These are phyloP conservation scores for Plasmodium vivax DNA, from an alignment of 169 alveolate genomes.

Conservation along the genomic window DNA sequence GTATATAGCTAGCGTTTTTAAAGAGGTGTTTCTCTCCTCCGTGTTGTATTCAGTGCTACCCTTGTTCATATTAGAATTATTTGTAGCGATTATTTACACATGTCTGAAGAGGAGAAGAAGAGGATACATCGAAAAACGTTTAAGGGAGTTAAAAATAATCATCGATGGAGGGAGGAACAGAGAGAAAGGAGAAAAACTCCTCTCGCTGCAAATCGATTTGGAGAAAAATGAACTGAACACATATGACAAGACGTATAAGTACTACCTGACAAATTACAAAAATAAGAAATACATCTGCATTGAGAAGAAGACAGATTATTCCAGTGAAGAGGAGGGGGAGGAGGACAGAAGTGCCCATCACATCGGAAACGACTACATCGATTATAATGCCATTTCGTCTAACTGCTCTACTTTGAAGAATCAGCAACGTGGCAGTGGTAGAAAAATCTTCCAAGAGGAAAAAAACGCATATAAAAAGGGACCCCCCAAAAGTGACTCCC, in stretches of 20 bases:
- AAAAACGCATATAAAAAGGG: background rate
- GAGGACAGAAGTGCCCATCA: background rate
- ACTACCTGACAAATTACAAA: slow-evolving; percentile 59
- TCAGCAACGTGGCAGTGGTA: background rate
- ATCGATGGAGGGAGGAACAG: background rate
- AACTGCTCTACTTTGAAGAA: background rate
- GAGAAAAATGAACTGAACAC: slow-evolving; percentile 62
- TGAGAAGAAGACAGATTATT: slow-evolving; percentile 55
- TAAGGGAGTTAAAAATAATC: slow-evolving; percentile 26
- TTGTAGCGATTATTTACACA: slow-evolving; percentile 23
- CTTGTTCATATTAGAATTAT: slow-evolving; percentile 25
- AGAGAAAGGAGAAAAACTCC: background rate
- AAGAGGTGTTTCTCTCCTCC: slow-evolving; percentile 17
- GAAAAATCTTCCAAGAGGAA: background rate
- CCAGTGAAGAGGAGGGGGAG: slow-evolving; percentile 38
- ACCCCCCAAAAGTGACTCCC: background rate
- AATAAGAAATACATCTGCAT: slow-evolving; percentile 65
- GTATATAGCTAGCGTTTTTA: slow-evolving; percentile 41
- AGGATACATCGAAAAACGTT: slow-evolving; percentile 39
- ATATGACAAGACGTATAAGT: slow-evolving; percentile 30
- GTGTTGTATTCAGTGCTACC: slow-evolving; percentile 27
- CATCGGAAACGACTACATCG: background rate
- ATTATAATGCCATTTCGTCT: background rate
- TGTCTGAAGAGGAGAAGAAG: slow-evolving; percentile 39
- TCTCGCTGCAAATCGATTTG: slow-evolving; percentile 60